Evolutionary conservation across 1,139 yeast species (phyloP), one percentile per base, ranked within the genome.

Genomic region (Saccharomyces hybrid): DNA sequence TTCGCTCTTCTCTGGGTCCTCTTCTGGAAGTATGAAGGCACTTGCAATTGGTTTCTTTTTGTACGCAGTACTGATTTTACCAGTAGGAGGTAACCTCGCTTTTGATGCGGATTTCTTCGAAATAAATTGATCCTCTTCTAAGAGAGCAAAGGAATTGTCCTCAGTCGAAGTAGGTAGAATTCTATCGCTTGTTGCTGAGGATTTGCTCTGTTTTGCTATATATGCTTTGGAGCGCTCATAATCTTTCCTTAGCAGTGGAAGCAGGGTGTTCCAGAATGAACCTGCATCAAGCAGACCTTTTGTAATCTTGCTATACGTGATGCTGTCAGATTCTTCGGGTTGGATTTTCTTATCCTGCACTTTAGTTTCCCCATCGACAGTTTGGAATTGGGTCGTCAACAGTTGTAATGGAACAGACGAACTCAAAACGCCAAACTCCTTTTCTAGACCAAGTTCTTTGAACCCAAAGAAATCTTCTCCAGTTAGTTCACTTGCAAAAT

Each of bases 401-500:
- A 95, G 74, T 69, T 93, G 96, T 51, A 95, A 76, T 1, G 99
- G 99, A 42, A 95, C 90, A 0, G 96, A 82, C 4, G 90, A 79
- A 32, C 93, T 86, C 54, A 91, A 73, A 69, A 91, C 75, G n/a
- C 95, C 91, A 69, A 88, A 86, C 69, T 95, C 99, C 65, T 86
- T 88, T 65, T 93, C 99, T 59, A 95, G 75, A 0, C 99, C 99
- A 51, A 95, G 76, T 62, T 91, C 98, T 65, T 81, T 86, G 75
- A 95, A 95, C 0, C 99, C 99, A 74, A 95, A 95, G 77, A 91
- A 93, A 72, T 95, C 99, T 62, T 87, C 95, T 12, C 99, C 99
- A 1, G 72, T 69, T 52, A 93, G 75, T 60, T 90, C 96, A 64
- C 82, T 86, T 1, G 96, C 86, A 68, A 93, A 95, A 64, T 90